Evolutionary conservation across 495 filamentous ascomycete species (phyloP).

Genomic region (Tetracladium marchalianum): DNA sequence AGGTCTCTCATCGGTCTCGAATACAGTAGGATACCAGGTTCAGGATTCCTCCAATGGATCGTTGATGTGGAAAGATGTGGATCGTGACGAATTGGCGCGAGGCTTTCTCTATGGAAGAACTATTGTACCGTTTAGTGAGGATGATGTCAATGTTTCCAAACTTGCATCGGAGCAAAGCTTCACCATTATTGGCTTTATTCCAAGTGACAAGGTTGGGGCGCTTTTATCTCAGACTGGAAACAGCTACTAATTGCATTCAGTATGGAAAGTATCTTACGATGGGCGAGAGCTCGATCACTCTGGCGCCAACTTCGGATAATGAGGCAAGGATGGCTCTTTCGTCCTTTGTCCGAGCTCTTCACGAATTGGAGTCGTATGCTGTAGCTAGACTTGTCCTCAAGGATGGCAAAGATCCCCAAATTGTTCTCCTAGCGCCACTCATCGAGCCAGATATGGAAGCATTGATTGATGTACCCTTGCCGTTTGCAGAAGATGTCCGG

Average conservation of each 20-base stretch:
- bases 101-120: slow-evolving; percentile 93
- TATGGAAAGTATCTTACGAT: slow-evolving; percentile 81
- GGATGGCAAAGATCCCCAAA: slow-evolving; percentile 61
- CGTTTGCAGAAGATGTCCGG: slow-evolving; percentile 86
- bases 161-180: slow-evolving; percentile 66
- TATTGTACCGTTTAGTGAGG: slow-evolving; percentile 76
- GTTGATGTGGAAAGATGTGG: slow-evolving; percentile 68
- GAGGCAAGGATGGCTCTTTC: slow-evolving; percentile 75
- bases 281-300: slow-evolving; percentile 63
- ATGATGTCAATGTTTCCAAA: slow-evolving; percentile 72
- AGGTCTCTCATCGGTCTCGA: slow-evolving; percentile 55
- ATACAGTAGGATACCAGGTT: slow-evolving; percentile 69
- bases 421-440: slow-evolving; percentile 73
- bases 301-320: slow-evolving; percentile 62
- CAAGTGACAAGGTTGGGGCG: slow-evolving; percentile 51
- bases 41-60: slow-evolving; percentile 61
- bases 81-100: slow-evolving; percentile 74
- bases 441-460: slow-evolving; percentile 81
- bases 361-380: slow-evolving; percentile 78
- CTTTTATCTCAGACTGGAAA: not conserved
- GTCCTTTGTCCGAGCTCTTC: slow-evolving; percentile 80
- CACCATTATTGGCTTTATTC: slow-evolving; percentile 80
- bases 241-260: slow-evolving; percentile 30
- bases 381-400: slow-evolving; percentile 79
- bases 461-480: slow-evolving; percentile 85